Percentiles rank a stretch among this genome's conserved stretches.
These are phyloP conservation scores for Saturnispora galanensis DNA, from an alignment of 805 yeast species.

Conservation along the genomic window DNA sequence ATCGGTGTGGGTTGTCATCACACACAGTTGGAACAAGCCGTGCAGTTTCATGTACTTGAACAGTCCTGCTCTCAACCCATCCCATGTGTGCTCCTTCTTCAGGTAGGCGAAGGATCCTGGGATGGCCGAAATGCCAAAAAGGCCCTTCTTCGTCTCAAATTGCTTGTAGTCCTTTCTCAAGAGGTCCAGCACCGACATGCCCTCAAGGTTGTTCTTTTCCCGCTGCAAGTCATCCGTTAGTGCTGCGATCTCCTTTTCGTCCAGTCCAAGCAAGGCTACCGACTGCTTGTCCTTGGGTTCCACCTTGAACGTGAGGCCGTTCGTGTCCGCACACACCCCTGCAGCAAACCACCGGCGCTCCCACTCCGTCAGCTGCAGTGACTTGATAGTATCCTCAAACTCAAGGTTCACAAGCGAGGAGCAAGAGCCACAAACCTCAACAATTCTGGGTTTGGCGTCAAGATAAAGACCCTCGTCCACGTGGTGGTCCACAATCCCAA, in stretches of 20 bases:
- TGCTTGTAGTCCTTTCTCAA: constrained; percentile 79
- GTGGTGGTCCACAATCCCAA: constrained; percentile 81
- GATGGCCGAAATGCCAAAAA: constrained; percentile 69
- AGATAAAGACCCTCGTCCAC: constrained; percentile 48
- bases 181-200: constrained; percentile 50
- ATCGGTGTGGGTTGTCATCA: constrained; percentile 39
- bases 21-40: constrained; percentile 30
- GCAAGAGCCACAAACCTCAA: constrained; percentile 67
- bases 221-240: neutral
- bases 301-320: constrained; percentile 53
- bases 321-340: constrained; percentile 71
- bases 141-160: constrained; percentile 33
- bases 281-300: constrained; percentile 48
- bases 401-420: constrained; percentile 60
- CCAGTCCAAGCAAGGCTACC: constrained; percentile 27
- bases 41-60: constrained; percentile 22
- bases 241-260: neutral
- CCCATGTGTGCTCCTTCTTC: constrained; percentile 14
- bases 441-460: constrained; percentile 51
- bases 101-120: constrained; percentile 57
- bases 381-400: constrained; percentile 15
- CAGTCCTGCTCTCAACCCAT: constrained; percentile 16
- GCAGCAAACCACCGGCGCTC: constrained; percentile 38
- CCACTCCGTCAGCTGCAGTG: constrained; percentile 6
- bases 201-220: constrained; percentile 29